Base-by-base conservation (phyloP, 2,329 filamentous ascomycete species). In the Trichoderma sp. region DNA sequence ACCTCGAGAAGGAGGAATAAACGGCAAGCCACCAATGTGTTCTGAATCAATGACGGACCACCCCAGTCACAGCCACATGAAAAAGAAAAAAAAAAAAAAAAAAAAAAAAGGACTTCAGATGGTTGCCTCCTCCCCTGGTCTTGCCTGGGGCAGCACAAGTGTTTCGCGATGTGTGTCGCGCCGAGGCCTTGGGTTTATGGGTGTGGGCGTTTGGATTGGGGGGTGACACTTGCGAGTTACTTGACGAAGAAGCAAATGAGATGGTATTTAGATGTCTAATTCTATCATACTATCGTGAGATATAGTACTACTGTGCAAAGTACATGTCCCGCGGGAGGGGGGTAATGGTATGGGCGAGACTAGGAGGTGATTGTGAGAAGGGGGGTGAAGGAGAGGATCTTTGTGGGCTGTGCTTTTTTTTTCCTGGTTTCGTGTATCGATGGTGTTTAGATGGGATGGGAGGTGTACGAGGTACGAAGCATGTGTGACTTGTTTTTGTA, bases 371-470 rank as follows among this genome's bases (percentile, higher is more conserved):
- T 28, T 4, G 28, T 28, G 56, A 58, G 56, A 48, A 21, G 56
- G 56, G 44, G 12, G 26, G 47, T 24, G 21, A 3, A 15, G 57
- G 30, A 41, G 30, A 34, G 34, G 19, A 28, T 51, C 45, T 41
- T 30, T 43, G 17, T 17, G 58, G 45, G 45, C n/a, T 62, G 48
- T 52, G 39, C 48, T 54, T 30, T 47, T n/a, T n/a, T n/a, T n/a
- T n/a, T n/a, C n/a, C n/a, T 45, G 59, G 30, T 9, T 30, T 54
- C 52, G 52, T 19, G 41, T 10, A 17, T 43, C 15, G 30, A 14
- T 9, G 44, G 44, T 17, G 28, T 41, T 51, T 17, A 62, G 48
- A 62, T 62, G 41, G 41, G 30, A 44, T 24, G 48, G 26, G 39
- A 34, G 19, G 14, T 26, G 34, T 28, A 28, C 28, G 5, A 28